Base-by-base conservation (phyloP, 495 filamentous ascomycete species). In the Hyaloscypha bicolor region DNA sequence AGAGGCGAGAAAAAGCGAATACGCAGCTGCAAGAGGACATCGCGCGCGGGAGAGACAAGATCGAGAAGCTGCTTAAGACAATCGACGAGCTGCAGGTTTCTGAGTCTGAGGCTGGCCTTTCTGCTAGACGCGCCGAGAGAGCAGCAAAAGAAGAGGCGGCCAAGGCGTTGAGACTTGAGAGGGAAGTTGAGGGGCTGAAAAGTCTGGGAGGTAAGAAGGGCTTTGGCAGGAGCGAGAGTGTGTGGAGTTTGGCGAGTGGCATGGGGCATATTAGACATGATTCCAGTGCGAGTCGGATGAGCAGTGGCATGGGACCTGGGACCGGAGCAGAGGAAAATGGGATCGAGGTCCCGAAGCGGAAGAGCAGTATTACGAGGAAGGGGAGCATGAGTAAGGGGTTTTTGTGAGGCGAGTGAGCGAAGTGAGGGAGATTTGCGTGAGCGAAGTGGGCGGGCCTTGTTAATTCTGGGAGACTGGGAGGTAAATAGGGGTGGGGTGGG, bases 41-140 rank as follows among this genome's bases (percentile, higher is more conserved):
- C 56, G 79, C 80, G 60, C 91, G 93, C 71, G 84, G 90, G 70
- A 91, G 95, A 51, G 95, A 97, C 75, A 96, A 94, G 79, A 85
- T 92, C 66, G 92, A 94, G 64, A 92, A 93, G 64, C 86, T 97
- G 3, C 90, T 99, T 51, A 82, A 87, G 69, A 92, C 91, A 9
- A 96, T 99, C 69, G 94, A 98, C 71, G 95, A 98, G 73, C 88
- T 99, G 33, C 94, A 99, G 76, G 84, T 91, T 32, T 88, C 86
- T 33, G 94, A 97, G 71, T 90, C 88, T 29, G 84, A 88, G n/a
- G 87, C 86, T 25, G 91, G 96, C 76, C 81, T 99, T 14, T 79
- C 87, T 33, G 88, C 90, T 12, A 88, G 94, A 45, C 86, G 95
- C 9, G 92, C 93, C 2, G 94, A 99, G 76, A 86, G 96, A 22